A percentile compares a stretch with the other conserved stretches of the same genome.
Conservation (phyloP, 352 stramenopile genomes). For the Pelagophyceae sp. region DNA sequence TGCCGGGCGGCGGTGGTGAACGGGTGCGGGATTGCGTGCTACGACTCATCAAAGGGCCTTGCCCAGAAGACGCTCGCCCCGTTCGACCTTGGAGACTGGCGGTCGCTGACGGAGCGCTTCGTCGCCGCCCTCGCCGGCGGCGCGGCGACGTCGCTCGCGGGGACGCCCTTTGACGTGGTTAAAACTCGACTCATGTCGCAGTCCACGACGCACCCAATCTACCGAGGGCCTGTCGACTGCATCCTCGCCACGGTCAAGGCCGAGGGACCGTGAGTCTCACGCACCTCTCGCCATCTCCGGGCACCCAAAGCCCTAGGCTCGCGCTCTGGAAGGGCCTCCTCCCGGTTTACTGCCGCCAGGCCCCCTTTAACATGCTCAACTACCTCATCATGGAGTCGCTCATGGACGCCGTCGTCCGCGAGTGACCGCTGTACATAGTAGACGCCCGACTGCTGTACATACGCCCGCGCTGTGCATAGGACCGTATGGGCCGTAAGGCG, state of each 20-base stretch:
- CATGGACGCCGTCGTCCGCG: neutral
- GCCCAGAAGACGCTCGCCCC: neutral
- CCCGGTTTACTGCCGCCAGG: slow-evolving; percentile 14
- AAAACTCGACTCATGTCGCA: slow-evolving; percentile 20
- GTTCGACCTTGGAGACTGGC: neutral
- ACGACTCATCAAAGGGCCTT: slow-evolving; percentile 14
- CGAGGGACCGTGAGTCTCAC: neutral
- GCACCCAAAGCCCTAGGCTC: neutral
- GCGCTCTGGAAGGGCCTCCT: slow-evolving; percentile 5
- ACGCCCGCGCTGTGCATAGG: no score
- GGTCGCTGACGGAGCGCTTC: neutral
- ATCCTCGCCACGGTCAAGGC: neutral
- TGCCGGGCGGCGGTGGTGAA: slow-evolving; percentile 8
- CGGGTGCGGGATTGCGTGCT: slow-evolving; percentile 1
- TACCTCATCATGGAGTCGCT: slow-evolving; percentile 12
- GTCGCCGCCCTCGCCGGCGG: slow-evolving; percentile 2
- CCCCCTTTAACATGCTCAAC: slow-evolving; percentile 9
- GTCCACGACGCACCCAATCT: neutral
- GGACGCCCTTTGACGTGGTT: slow-evolving; percentile 8
- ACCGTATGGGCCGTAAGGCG: no score
- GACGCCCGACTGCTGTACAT: no score
- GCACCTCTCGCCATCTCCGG: neutral
- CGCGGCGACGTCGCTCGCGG: neutral
- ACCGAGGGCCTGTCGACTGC: neutral
- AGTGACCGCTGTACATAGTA: no score